phyloP scores from a whole-genome alignment of 495 filamentous ascomycete species.

The Aspergillus diversus region DNA sequence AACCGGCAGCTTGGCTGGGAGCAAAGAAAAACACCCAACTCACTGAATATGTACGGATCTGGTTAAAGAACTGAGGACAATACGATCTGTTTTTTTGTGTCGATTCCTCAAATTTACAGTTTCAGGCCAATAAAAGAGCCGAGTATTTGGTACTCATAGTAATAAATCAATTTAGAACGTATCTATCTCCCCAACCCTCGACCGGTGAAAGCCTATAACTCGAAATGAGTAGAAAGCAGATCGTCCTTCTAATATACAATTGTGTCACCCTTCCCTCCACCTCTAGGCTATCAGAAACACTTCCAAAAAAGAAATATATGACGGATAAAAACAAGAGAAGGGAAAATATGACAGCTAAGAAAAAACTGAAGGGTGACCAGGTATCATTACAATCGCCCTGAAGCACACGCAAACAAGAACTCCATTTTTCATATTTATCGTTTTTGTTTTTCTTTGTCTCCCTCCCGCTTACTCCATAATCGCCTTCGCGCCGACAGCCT shows the following conservation, averaged over 20 bases:
- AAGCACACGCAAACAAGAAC: conserved; percentile 8
- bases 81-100: no score
- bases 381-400: conserved; percentile 15
- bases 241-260: conserved; percentile 44
- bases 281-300: conserved; percentile 26
- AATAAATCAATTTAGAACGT: conserved; percentile 5
- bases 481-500: conserved; percentile 86
- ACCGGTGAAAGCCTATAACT: conserved; percentile 4
- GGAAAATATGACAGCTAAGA: background rate
- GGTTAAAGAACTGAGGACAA: no score
- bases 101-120: no score
- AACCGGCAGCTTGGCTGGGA: no score
- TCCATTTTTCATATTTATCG: conserved; percentile 13
- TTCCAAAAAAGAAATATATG: conserved; percentile 22
- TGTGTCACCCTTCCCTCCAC: conserved; percentile 30
- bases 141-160: background rate
- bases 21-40: no score
- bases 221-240: background rate
- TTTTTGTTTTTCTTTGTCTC: conserved; percentile 12
- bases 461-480: conserved; percentile 74
- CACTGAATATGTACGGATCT: no score
- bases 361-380: background rate
- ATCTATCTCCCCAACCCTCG: background rate
- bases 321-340: conserved; percentile 14
- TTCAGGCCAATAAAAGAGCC: background rate